These are phyloP conservation scores for Seminavis robusta DNA, from an alignment of 108 stramenopile species.

Conservation along the genomic window DNA sequence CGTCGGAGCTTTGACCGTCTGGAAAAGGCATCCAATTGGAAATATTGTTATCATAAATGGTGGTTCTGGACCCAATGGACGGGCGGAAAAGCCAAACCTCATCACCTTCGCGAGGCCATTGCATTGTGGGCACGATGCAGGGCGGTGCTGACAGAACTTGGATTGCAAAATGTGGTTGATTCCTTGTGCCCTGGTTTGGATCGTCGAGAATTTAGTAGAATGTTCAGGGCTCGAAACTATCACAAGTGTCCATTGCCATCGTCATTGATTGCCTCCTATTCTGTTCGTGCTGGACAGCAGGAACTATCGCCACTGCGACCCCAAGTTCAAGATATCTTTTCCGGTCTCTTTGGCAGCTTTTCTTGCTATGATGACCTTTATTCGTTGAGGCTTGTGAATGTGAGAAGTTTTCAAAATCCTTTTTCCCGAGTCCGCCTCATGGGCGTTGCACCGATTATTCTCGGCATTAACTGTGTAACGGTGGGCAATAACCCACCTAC, in stretches of 20 bases:
- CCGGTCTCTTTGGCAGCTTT: constrained; percentile 14
- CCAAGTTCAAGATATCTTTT: constrained; percentile 6
- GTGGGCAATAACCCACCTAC: too few species aligned
- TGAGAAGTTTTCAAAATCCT: background rate
- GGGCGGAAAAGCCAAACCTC: constrained; percentile 2
- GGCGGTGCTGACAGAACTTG: background rate
- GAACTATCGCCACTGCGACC: background rate
- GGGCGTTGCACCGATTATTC: background rate
- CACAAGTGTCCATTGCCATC: too few species aligned
- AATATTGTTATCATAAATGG: constrained; percentile 1
- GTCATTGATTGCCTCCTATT: constrained; percentile 12
- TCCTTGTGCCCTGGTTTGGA: constrained; percentile 4
- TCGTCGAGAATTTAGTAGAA: background rate
- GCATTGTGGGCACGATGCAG: constrained; percentile 6
- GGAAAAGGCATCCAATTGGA: background rate
- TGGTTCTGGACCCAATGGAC: constrained; percentile 1
- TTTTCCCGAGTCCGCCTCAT: background rate
- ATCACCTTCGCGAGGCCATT: background rate
- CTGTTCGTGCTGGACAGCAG: constrained; percentile 8
- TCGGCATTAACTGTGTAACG: too few species aligned
- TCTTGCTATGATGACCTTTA: constrained; percentile 11
- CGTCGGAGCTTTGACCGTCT: constrained; percentile 1
- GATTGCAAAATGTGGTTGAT: background rate
- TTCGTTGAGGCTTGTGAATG: constrained; percentile 11
- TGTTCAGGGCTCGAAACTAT: background rate